Conservation (phyloP, 345 rosid genomes). For the Moricandia moricandioides region DNA sequence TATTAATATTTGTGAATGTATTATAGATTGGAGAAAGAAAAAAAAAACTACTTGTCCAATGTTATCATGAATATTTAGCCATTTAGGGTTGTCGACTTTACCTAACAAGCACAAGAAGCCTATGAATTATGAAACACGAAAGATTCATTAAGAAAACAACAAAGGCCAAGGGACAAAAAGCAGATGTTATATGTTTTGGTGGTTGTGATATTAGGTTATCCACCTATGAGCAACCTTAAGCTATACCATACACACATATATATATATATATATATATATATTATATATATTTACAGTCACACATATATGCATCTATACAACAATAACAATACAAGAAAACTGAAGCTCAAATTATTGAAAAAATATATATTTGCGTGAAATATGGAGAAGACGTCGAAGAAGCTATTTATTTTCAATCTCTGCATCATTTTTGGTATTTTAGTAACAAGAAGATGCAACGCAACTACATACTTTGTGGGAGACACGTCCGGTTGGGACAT, state of each 20-base stretch:
- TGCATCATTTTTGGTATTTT: constrained; percentile 31
- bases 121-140: constrained; percentile 29
- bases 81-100: constrained; percentile 14
- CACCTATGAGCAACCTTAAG: constrained; percentile 35
- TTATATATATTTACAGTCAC: constrained; percentile 1
- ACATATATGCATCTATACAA: not conserved
- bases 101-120: constrained; percentile 21
- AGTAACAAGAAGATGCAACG: constrained; percentile 38
- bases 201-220: constrained; percentile 44
- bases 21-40: not conserved
- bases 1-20: not conserved
- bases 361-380: not conserved
- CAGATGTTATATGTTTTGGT: constrained; percentile 19
- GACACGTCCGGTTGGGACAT: constrained; percentile 93
- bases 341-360: not conserved
- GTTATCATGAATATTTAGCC: constrained; percentile 8
- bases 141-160: not conserved
- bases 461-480: constrained; percentile 70
- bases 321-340: not conserved
- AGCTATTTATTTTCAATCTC: constrained; percentile 35
- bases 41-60: not conserved
- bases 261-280: not conserved
- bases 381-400: constrained; percentile 27
- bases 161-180: constrained; percentile 11
- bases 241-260: constrained; percentile 5